Conservation (phyloP, 2,329 filamentous ascomycete genomes). For the Hymenoscyphus occultus region DNA sequence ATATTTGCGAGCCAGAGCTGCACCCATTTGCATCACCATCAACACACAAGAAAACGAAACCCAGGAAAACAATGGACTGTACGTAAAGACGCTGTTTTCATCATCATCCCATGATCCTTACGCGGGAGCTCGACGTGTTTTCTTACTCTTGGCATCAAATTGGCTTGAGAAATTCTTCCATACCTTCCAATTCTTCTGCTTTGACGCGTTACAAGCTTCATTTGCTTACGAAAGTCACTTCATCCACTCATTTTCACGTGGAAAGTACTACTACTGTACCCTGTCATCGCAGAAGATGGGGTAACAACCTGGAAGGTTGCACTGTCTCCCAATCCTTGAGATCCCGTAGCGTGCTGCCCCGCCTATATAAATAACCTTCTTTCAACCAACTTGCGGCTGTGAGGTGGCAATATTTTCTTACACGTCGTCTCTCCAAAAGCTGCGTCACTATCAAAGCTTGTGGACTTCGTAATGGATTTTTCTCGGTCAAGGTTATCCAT, state of each 20-base stretch:
- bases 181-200: background rate
- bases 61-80: background rate
- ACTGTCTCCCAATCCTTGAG: background rate
- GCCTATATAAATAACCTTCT: slow-evolving; percentile 5
- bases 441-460: too few species aligned
- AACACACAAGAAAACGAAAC: background rate
- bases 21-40: background rate
- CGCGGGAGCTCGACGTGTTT: background rate
- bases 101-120: background rate
- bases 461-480: background rate
- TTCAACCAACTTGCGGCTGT: background rate
- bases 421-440: too few species aligned
- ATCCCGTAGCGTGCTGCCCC: background rate
- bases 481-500: background rate
- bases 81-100: background rate
- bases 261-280: background rate
- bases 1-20: background rate
- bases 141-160: background rate
- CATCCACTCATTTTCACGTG: background rate
- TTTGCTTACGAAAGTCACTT: background rate
- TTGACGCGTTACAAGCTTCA: background rate
- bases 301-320: background rate
- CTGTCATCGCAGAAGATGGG: background rate
- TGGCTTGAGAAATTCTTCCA: too few species aligned
- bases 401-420: background rate